These are phyloP conservation scores for Termitomyces sp. DNA, from an alignment of 768 basidiomycete species.

Conservation along the genomic window DNA sequence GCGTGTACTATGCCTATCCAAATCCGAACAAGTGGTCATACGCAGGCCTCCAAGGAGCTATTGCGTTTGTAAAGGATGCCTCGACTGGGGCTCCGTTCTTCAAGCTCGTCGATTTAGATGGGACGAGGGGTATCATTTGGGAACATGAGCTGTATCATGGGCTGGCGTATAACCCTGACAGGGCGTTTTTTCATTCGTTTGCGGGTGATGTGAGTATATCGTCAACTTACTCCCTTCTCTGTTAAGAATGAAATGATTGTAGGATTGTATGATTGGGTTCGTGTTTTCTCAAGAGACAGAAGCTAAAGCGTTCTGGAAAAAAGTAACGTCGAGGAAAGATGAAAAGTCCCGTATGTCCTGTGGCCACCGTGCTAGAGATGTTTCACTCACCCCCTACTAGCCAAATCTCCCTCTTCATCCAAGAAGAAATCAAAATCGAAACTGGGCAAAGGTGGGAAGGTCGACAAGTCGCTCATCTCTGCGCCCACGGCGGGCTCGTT, in stretches of 20 bases:
- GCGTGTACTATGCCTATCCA: constrained; percentile 90
- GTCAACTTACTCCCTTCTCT: background rate
- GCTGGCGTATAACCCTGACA: constrained; percentile 78
- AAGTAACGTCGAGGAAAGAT: constrained; percentile 64
- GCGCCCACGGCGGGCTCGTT: constrained; percentile 77
- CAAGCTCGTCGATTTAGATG: constrained; percentile 79
- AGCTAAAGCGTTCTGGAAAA: constrained; percentile 83
- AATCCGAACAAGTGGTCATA: constrained; percentile 79
- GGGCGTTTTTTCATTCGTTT: constrained; percentile 91
- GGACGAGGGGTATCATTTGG: constrained; percentile 89
- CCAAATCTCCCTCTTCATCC: no score
- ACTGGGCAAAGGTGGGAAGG: constrained; percentile 65
- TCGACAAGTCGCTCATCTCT: constrained; percentile 93
- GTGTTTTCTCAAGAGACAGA: constrained; percentile 88
- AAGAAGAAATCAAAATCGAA: constrained; percentile 41
- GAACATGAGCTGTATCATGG: constrained; percentile 86
- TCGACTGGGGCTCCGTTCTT: constrained; percentile 56
- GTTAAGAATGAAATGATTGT: background rate
- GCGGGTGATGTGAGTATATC: constrained; percentile 77
- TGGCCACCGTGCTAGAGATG: background rate
- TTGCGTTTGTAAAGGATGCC: constrained; percentile 68
- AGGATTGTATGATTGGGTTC: constrained; percentile 90
- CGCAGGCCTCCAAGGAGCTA: constrained; percentile 81
- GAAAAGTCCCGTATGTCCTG: constrained; percentile 45
- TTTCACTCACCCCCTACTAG: constrained; percentile 1